These are phyloP conservation scores for Leucocoprinus birnbaumii DNA, from an alignment of 768 basidiomycete genomes.

Conservation along the genomic window DNA sequence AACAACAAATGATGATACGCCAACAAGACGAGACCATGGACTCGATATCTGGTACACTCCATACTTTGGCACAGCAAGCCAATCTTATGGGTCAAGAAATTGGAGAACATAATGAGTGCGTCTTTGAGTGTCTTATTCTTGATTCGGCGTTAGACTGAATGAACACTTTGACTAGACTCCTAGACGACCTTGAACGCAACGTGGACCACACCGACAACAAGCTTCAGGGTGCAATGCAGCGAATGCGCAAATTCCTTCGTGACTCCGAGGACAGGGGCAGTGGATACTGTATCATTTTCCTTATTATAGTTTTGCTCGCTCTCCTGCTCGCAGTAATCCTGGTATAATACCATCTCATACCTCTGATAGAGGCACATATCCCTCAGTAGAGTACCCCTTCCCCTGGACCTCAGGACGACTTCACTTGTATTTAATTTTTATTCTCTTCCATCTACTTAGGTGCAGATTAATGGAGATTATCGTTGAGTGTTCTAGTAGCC, in stretches of 20 bases:
- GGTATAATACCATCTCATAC: constrained; percentile 32
- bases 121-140: constrained; percentile 5
- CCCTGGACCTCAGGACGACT: no score
- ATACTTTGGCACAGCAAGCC: constrained; percentile 85
- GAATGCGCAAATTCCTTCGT: constrained; percentile 77
- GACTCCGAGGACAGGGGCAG: constrained; percentile 90
- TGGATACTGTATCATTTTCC: constrained; percentile 85
- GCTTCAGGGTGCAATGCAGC: constrained; percentile 60
- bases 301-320: constrained; percentile 76
- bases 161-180: constrained; percentile 50
- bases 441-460: not conserved
- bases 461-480: no score
- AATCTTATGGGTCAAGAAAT: constrained; percentile 95
- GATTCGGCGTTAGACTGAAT: not conserved
- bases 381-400: no score
- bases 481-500: no score
- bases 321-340: constrained; percentile 81
- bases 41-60: constrained; percentile 83
- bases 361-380: no score
- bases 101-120: constrained; percentile 84
- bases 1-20: constrained; percentile 87
- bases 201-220: constrained; percentile 70
- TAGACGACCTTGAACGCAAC: constrained; percentile 72
- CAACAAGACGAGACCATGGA: constrained; percentile 90
- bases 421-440: not conserved